These are phyloP conservation scores for Balamuthia mandrillaris DNA, from an alignment of 208 protist species.

Conservation along the genomic window DNA sequence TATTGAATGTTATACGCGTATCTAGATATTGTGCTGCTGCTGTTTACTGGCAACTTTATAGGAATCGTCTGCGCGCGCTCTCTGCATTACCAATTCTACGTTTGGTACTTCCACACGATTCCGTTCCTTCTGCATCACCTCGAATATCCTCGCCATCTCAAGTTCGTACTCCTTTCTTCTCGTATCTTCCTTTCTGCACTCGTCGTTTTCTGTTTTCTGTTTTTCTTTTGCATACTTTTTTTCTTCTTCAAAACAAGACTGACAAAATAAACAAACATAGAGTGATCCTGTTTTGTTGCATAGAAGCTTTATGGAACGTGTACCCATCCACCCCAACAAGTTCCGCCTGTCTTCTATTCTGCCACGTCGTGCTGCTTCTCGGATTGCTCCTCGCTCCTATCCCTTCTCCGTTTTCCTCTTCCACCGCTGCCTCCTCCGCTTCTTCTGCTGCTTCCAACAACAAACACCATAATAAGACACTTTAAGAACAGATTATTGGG, in stretches of 20 bases:
- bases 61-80: constrained; percentile 74
- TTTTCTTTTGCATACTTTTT: background rate
- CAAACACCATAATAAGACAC: background rate
- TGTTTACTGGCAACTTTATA: constrained; percentile 76
- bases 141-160: constrained; percentile 14
- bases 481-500: background rate
- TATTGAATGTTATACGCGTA: too few relatives aligned
- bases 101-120: constrained; percentile 78
- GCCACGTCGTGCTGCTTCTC: constrained; percentile 16
- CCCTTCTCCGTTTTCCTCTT: background rate
- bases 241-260: background rate
- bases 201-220: background rate
- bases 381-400: background rate
- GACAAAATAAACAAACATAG: background rate
- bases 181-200: background rate
- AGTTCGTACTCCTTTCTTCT: constrained; percentile 18
- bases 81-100: constrained; percentile 82
- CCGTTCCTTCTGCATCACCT: constrained; percentile 69
- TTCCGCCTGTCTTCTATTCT: background rate
- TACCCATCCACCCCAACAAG: constrained; percentile 56
- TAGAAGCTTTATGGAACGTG: constrained; percentile 54
- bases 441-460: background rate
- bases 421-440: background rate
- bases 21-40: constrained; percentile 51
- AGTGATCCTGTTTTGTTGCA: constrained; percentile 16